Base-by-base conservation (phyloP, 768 basidiomycete species). In the Trametes cinnabarina region DNA sequence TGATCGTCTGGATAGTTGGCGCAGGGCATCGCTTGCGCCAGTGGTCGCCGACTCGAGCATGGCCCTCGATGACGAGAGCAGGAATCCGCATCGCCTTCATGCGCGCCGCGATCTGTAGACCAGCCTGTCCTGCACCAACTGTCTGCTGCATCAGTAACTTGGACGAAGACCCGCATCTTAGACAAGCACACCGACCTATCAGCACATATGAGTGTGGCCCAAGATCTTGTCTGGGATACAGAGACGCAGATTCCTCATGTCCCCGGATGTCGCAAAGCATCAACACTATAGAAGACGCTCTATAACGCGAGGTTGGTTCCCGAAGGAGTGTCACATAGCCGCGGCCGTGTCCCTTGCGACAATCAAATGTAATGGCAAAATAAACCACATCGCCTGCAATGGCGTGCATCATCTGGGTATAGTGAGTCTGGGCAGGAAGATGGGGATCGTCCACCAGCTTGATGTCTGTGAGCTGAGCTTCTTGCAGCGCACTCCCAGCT, bases 121-220 rank as follows among this genome's bases (percentile, higher is more conserved):
- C 79, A 15, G 67, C 72, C 54, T 80, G 79, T 1, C 76, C 79
- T 0, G 56, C 77, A 17, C 79, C 79, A n/a, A 80, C 77, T 78
- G 46, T 10, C 15, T 8, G 7, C 30, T 1, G 40, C 9, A 34
- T 22, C 1, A 1, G 19, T 17, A 12, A 6, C 2, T 1, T 25
- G 25, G 12, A 6, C 30, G 12, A 32, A 2, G 8, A 25, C 10
- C 15, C 3, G 25, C 11, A 10, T 10, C 14, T 26, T 1, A 14
- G 14, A 10, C 47, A 30, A 9, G 9, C 12, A 32, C 6, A 1
- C 74, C 42, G 20, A 77, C 76, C 64, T 41, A 79, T 73, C 10
- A 79, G 46, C 5, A 77, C 77, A 35, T 75, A 63, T 0, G 77
- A 78, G 48, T 74, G 53, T 4, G 60, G 54, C 56, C 79, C 77